These are phyloP conservation scores for Tuber magnatum DNA, from an alignment of 495 filamentous ascomycete genomes.

Conservation along the genomic window DNA sequence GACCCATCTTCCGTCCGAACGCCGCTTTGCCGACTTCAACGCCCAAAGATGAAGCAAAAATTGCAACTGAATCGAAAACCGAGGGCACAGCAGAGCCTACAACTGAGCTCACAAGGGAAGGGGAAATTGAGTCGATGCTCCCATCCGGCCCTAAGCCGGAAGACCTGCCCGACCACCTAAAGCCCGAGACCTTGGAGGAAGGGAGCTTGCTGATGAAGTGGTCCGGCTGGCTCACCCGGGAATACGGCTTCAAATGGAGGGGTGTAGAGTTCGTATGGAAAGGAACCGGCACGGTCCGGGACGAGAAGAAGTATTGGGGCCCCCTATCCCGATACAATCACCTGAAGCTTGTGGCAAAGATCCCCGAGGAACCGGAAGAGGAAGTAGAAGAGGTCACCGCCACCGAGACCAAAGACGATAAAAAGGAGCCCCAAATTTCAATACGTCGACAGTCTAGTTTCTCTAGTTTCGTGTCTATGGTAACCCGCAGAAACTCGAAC, in stretches of 20 bases:
- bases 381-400: neutral
- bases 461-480: constrained; percentile 18
- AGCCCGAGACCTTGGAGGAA: constrained; percentile 21
- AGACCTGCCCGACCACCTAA: constrained; percentile 24
- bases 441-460: constrained; percentile 17
- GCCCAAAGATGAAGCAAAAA: neutral
- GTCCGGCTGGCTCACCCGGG: constrained; percentile 36
- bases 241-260: constrained; percentile 25
- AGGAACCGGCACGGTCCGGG: constrained; percentile 30
- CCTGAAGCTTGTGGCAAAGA: constrained; percentile 31
- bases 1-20: constrained; percentile 8
- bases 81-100: neutral
- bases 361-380: constrained; percentile 16
- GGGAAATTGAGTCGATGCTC: constrained; percentile 4
- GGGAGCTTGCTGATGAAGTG: constrained; percentile 25
- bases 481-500: constrained; percentile 12
- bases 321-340: constrained; percentile 29
- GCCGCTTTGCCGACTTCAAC: neutral
- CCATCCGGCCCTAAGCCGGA: constrained; percentile 6
- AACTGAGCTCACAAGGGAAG: constrained; percentile 3
- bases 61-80: neutral
- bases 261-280: constrained; percentile 31
- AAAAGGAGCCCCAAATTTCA: neutral
- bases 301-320: constrained; percentile 33
- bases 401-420: neutral